Percentiles rank a stretch among this genome's conserved stretches.
These are phyloP conservation scores for Phoma sp. DNA, from an alignment of 2,329 filamentous ascomycete species.

Conservation along the genomic window DNA sequence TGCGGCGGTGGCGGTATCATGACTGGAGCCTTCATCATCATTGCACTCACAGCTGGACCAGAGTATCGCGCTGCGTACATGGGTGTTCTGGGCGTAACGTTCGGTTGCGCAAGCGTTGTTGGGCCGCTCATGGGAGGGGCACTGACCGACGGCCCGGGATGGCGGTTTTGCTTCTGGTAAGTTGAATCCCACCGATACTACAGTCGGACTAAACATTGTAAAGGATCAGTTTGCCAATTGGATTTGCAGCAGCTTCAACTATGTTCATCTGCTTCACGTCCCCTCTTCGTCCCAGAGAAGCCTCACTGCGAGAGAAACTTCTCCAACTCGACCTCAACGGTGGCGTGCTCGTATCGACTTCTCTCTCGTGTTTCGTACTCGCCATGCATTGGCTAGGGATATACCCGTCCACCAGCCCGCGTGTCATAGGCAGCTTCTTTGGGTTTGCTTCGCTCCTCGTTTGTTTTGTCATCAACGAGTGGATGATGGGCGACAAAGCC, in stretches of 20 bases:
- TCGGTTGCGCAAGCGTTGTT: slow-evolving; percentile 47
- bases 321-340: slow-evolving; percentile 35
- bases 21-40: slow-evolving; percentile 49
- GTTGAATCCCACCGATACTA: slow-evolving; percentile 8
- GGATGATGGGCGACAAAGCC: slow-evolving; percentile 32
- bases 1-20: slow-evolving; percentile 50
- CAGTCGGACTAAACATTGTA: slow-evolving; percentile 9
- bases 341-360: slow-evolving; percentile 23
- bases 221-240: slow-evolving; percentile 54
- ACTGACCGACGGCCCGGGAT: slow-evolving; percentile 50
- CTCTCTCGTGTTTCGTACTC: slow-evolving; percentile 35
- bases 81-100: slow-evolving; percentile 47
- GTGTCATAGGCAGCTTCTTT: slow-evolving; percentile 57
- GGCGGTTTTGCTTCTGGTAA: slow-evolving; percentile 50
- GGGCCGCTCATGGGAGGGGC: slow-evolving; percentile 53
- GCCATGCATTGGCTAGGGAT: slow-evolving; percentile 40
- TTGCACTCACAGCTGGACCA: slow-evolving; percentile 52
- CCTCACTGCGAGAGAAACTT: slow-evolving; percentile 24
- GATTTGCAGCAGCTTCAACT: slow-evolving; percentile 42
- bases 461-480: slow-evolving; percentile 48
- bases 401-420: slow-evolving; percentile 53
- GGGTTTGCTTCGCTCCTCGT: slow-evolving; percentile 54
- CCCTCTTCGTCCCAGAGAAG: slow-evolving; percentile 19
- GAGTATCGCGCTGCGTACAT: slow-evolving; percentile 50
- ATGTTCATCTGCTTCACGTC: slow-evolving; percentile 33